Percentiles rank a stretch among this genome's conserved stretches.
Evolutionary conservation across 257 asterid genomes (phyloP).

Genomic region (Nicotiana sylvestris): DNA sequence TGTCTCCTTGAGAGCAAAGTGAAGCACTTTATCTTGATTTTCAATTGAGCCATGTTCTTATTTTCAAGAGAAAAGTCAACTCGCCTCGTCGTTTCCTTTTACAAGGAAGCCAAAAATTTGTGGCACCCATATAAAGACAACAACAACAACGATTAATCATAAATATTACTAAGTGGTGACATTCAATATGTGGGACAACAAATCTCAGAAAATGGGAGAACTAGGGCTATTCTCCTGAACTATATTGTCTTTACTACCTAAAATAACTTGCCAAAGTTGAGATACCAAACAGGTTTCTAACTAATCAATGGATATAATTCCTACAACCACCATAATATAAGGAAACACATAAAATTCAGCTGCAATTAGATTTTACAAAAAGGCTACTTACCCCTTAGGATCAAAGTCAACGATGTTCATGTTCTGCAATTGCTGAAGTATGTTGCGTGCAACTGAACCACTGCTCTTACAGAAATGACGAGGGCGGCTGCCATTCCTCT

Average conservation of each 20-base stretch:
- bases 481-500: slow-evolving; percentile 86
- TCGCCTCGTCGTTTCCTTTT: not conserved
- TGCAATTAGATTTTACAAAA: slow-evolving; percentile 54
- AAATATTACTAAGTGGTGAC: not conserved
- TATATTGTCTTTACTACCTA: not conserved
- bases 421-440: slow-evolving; percentile 74
- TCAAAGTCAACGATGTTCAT: slow-evolving; percentile 75
- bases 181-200: not conserved
- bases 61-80: not conserved
- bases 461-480: slow-evolving; percentile 90
- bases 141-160: not conserved
- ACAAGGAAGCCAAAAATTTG: not conserved
- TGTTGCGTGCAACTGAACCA: slow-evolving; percentile 87
- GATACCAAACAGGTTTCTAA: slow-evolving; percentile 39
- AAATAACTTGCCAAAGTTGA: not conserved
- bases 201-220: not conserved
- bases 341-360: slow-evolving; percentile 68
- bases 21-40: not conserved
- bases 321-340: slow-evolving; percentile 65
- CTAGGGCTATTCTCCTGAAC: not conserved
- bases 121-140: not conserved
- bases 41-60: not conserved
- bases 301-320: slow-evolving; percentile 50
- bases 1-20: not conserved
- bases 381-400: slow-evolving; percentile 66